Percentiles rank a stretch among this genome's conserved stretches.
Conservation (phyloP, 2,329 filamentous ascomycete species). For the Byssoonygena ceratinophila region DNA sequence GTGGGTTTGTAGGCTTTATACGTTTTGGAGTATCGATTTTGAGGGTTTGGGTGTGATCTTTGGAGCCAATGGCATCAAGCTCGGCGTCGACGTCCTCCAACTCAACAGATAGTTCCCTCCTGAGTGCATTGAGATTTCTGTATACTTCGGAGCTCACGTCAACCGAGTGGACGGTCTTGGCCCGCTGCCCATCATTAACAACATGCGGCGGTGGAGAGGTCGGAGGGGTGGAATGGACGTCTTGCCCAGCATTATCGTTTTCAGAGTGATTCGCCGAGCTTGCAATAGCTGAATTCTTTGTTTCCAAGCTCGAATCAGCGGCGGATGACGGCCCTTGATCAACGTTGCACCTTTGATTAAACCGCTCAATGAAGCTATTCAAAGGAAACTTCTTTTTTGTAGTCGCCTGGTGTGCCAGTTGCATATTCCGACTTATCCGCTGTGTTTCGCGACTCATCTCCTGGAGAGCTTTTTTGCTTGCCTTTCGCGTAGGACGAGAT, state of each 20-base stretch:
- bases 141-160: neutral
- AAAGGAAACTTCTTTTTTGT: conserved; percentile 87
- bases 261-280: conserved; percentile 43
- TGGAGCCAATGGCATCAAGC: neutral
- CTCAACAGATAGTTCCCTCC: neutral
- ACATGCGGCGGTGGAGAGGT: conserved; percentile 49
- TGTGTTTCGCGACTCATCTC: conserved; percentile 95
- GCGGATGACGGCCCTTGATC: conserved; percentile 17
- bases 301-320: conserved; percentile 9
- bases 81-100: neutral
- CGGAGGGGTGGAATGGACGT: conserved; percentile 53
- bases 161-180: neutral
- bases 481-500: conserved; percentile 61
- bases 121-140: neutral
- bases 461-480: conserved; percentile 86
- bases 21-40: neutral
- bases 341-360: conserved; percentile 56
- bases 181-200: neutral
- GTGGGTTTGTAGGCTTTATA: neutral
- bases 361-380: conserved; percentile 67
- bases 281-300: conserved; percentile 19
- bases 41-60: neutral
- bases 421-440: conserved; percentile 77
- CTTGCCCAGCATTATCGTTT: conserved; percentile 33
- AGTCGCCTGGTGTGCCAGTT: conserved; percentile 77